These are phyloP conservation scores for Diaporthe ampelina DNA, from an alignment of 2,329 filamentous ascomycete genomes.

Conservation along the genomic window DNA sequence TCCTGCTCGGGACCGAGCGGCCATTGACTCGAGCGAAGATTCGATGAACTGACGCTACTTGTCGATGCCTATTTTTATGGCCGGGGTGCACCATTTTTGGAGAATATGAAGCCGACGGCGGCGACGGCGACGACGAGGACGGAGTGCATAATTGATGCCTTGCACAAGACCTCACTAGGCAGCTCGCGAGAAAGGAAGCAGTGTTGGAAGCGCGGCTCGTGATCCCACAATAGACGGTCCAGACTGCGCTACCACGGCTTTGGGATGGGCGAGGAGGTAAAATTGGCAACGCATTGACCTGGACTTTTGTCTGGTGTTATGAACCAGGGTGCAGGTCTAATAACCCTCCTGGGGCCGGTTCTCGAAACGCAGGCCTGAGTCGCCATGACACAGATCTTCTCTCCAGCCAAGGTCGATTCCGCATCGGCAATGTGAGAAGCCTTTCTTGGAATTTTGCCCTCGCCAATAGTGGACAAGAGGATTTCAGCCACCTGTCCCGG, in stretches of 20 bases:
- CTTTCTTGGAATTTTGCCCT: conserved; percentile 17
- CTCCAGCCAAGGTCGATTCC: conserved; percentile 28
- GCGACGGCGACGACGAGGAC: background rate
- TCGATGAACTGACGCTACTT: background rate
- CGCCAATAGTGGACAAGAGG: background rate
- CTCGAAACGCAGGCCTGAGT: conserved; percentile 24
- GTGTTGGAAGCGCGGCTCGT: background rate
- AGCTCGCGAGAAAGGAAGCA: background rate
- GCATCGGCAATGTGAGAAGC: conserved; percentile 25
- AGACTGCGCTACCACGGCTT: background rate
- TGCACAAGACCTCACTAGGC: background rate
- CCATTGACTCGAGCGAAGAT: background rate
- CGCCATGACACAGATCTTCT: conserved; percentile 33
- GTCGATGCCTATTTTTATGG: background rate
- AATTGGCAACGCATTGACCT: conserved; percentile 29
- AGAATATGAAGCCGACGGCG: background rate
- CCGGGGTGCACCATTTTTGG: background rate
- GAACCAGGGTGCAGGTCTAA: background rate
- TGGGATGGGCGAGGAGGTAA: background rate
- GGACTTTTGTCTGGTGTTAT: conserved; percentile 6
- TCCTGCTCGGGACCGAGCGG: background rate
- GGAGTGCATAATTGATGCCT: background rate
- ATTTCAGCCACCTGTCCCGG: background rate
- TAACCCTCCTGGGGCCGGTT: background rate
- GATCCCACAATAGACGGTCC: background rate